Percentiles rank a stretch among this genome's conserved stretches.
phyloP scores from a whole-genome alignment of 1,139 yeast genomes.

The Debaryomycetaceae sp. region DNA sequence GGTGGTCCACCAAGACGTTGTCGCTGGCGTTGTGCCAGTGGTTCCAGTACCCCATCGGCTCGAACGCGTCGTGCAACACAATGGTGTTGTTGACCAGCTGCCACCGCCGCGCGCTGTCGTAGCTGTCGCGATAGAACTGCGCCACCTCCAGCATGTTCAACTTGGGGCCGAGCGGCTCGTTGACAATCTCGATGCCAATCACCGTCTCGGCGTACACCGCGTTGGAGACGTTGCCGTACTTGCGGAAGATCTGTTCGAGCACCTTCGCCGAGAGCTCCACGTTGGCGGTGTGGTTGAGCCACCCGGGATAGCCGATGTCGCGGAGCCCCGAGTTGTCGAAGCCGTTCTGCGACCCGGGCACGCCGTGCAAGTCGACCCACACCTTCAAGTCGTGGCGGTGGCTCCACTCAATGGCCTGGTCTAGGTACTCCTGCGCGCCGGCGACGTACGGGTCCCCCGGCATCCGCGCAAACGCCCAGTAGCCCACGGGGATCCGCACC shows the following conservation, averaged over 20 bases:
- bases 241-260: slow-evolving; percentile 37
- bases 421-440: slow-evolving; percentile 52
- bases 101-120: slow-evolving; percentile 29
- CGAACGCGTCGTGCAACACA: slow-evolving; percentile 58
- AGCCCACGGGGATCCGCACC: slow-evolving; percentile 64
- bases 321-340: slow-evolving; percentile 64
- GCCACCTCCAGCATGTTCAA: slow-evolving; percentile 34
- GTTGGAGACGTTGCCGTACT: slow-evolving; percentile 35
- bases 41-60: slow-evolving; percentile 48
- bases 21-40: slow-evolving; percentile 22
- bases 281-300: slow-evolving; percentile 45
- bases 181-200: slow-evolving; percentile 59
- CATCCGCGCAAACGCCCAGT: slow-evolving; percentile 56
- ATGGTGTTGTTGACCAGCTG: slow-evolving; percentile 41
- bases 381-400: slow-evolving; percentile 44
- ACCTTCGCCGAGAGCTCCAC: slow-evolving; percentile 41
- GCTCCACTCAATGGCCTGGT: slow-evolving; percentile 55
- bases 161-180: slow-evolving; percentile 55
- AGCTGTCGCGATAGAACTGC: slow-evolving; percentile 38
- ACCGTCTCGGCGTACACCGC: slow-evolving; percentile 44
- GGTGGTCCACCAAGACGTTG: slow-evolving; percentile 57
- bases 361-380: slow-evolving; percentile 64
- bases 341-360: slow-evolving; percentile 69
- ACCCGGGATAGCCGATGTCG: slow-evolving; percentile 40
- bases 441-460: slow-evolving; percentile 54